Evolutionary conservation across 208 protist species (phyloP).

Genomic region (Novymonas esmeraldas): DNA sequence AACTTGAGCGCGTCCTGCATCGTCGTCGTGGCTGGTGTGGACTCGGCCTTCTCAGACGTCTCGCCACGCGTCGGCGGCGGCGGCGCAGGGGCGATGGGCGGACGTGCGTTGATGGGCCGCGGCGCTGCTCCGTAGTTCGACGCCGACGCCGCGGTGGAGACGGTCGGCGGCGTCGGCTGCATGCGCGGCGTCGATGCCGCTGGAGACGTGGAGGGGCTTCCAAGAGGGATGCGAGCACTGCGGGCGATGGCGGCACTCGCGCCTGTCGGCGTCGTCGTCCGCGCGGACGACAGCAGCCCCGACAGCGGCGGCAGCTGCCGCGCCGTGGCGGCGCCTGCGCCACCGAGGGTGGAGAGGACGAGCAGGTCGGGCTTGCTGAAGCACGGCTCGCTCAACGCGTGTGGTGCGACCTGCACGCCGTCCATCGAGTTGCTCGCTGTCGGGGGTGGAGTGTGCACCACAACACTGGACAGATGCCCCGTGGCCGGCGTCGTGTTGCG

Average conservation of each 20-base stretch:
- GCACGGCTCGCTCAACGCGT: slow-evolving; percentile 20
- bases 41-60: background rate
- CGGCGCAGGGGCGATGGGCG: background rate
- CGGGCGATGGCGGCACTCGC: slow-evolving; percentile 2
- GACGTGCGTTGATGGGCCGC: background rate
- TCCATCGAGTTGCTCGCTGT: slow-evolving; percentile 12
- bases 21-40: background rate
- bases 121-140: background rate
- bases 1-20: slow-evolving; percentile 14
- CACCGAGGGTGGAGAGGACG: background rate
- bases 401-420: background rate
- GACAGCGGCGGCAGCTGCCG: background rate
- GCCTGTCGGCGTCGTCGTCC: background rate
- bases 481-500: slow-evolving; percentile 8
- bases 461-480: background rate
- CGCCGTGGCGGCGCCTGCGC: background rate
- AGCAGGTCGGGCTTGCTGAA: slow-evolving; percentile 2
- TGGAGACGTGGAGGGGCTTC: background rate
- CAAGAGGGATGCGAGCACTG: slow-evolving; percentile 8
- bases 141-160: background rate
- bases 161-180: background rate
- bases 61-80: too few relatives aligned
- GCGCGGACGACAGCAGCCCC: background rate
- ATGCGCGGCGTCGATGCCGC: background rate
- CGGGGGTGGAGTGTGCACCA: slow-evolving; percentile 9